Conservation (phyloP, 371 early-diverging fungal genomes). For the Haplosporangium sp. region DNA sequence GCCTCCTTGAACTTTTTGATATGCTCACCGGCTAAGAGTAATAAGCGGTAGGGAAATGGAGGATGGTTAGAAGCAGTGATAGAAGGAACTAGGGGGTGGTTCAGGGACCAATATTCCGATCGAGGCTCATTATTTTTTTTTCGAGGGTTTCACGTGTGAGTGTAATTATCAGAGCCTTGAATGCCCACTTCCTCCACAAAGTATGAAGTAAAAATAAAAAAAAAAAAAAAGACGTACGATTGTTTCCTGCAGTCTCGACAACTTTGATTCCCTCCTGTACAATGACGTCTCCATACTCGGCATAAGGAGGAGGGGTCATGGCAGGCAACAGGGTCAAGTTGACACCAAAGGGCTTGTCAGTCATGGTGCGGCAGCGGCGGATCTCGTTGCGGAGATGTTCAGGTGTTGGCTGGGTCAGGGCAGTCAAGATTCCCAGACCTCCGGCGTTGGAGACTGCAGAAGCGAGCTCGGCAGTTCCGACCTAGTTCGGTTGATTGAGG, state of each 20-base stretch:
- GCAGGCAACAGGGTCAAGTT: slow-evolving; percentile 77
- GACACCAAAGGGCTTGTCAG: slow-evolving; percentile 83
- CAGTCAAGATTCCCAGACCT: slow-evolving; percentile 61
- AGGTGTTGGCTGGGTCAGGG: slow-evolving; percentile 84
- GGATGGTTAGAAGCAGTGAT: neutral
- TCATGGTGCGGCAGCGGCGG: slow-evolving; percentile 78
- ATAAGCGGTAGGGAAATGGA: neutral
- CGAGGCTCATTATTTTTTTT: too few relatives aligned
- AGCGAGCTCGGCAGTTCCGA: slow-evolving; percentile 82
- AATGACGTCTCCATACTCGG: slow-evolving; percentile 78
- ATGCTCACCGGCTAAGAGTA: slow-evolving; percentile 66
- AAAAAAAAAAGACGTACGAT: slow-evolving; percentile 58
- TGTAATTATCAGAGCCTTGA: neutral
- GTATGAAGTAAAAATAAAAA: neutral
- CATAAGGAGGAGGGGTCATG: slow-evolving; percentile 83
- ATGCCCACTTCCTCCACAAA: neutral
- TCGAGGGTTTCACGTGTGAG: slow-evolving; percentile 29
- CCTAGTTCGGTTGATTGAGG: slow-evolving; percentile 47
- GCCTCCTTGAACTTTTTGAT: slow-evolving; percentile 82
- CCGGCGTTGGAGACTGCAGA: slow-evolving; percentile 66
- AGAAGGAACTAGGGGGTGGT: slow-evolving; percentile 3
- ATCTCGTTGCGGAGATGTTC: slow-evolving; percentile 79
- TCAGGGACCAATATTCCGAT: too few relatives aligned
- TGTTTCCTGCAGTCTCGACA: slow-evolving; percentile 80
- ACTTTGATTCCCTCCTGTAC: slow-evolving; percentile 83